Evolutionary conservation across 2,329 filamentous ascomycete genomes (phyloP).

Genomic region (Xylariaceae sp.): DNA sequence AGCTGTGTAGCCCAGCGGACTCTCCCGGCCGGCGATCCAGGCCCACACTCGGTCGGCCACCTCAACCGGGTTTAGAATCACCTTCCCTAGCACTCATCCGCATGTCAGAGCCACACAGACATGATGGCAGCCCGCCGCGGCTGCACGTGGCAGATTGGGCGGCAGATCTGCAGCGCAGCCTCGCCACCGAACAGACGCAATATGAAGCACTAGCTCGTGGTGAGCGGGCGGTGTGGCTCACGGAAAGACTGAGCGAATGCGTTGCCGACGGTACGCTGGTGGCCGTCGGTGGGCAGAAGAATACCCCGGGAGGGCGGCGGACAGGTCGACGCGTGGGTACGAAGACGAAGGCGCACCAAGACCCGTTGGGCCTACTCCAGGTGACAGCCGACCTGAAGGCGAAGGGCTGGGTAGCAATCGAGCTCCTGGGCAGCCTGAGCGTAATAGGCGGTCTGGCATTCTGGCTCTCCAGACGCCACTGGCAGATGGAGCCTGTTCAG

Average conservation of each 20-base stretch:
- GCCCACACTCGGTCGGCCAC: not conserved
- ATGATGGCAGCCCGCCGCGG: conserved; percentile 27
- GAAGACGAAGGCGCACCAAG: conserved; percentile 41
- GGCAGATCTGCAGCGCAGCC: conserved; percentile 66
- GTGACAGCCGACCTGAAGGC: conserved; percentile 59
- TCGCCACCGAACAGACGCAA: conserved; percentile 63
- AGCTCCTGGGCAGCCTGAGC: conserved; percentile 67
- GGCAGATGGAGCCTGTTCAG: conserved; percentile 28
- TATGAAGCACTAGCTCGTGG: conserved; percentile 56
- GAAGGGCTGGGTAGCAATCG: conserved; percentile 60
- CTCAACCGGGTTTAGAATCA: no score
- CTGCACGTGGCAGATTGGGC: conserved; percentile 79
- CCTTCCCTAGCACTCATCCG: conserved; percentile 50
- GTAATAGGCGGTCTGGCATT: conserved; percentile 65
- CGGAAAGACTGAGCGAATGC: conserved; percentile 58
- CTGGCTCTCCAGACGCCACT: conserved; percentile 40
- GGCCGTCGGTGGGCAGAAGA: conserved; percentile 33
- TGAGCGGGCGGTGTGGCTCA: conserved; percentile 63
- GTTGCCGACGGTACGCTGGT: conserved; percentile 57
- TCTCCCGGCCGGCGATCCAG: conserved; percentile 7
- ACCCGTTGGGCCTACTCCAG: conserved; percentile 72
- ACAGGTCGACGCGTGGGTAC: conserved; percentile 5
- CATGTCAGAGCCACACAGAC: conserved; percentile 32
- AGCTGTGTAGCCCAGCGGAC: conserved; percentile 30
- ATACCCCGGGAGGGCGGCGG: conserved; percentile 16